Evolutionary conservation across 31 red algal species (phyloP).

Genomic region (Odonthalia washingtoniensis): DNA sequence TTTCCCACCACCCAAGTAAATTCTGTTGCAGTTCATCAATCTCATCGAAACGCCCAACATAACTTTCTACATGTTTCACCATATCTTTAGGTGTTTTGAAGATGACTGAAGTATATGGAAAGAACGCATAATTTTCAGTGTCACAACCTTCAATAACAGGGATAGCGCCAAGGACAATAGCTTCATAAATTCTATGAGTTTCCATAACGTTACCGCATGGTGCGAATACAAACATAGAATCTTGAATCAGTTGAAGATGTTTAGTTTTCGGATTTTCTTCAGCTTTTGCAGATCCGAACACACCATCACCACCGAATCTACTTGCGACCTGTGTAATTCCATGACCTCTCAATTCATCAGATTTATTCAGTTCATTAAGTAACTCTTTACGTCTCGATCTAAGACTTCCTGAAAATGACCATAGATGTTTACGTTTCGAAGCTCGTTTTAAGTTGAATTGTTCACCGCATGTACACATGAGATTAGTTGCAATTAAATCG

Average conservation of each 20-base stretch:
- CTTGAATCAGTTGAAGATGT: slow-evolving; percentile 48
- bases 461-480: slow-evolving; percentile 13
- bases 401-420: slow-evolving; percentile 56
- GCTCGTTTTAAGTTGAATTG: slow-evolving; percentile 8
- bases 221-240: slow-evolving; percentile 63
- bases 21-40: slow-evolving; percentile 34
- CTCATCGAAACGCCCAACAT: not conserved
- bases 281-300: slow-evolving; percentile 15
- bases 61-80: slow-evolving; percentile 45
- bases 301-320: slow-evolving; percentile 62
- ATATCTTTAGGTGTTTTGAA: slow-evolving; percentile 31
- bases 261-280: slow-evolving; percentile 46
- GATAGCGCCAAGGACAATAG: slow-evolving; percentile 50
- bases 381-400: slow-evolving; percentile 35
- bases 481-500: not conserved
- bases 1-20: slow-evolving; percentile 37
- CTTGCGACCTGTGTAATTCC: slow-evolving; percentile 37
- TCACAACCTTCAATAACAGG: slow-evolving; percentile 61
- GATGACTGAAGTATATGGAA: slow-evolving; percentile 51
- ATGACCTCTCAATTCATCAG: slow-evolving; percentile 20
- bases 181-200: slow-evolving; percentile 65
- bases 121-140: slow-evolving; percentile 25
- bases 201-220: slow-evolving; percentile 83
- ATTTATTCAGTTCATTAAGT: not conserved
- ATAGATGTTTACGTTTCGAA: slow-evolving; percentile 43